These are phyloP conservation scores for Exobasidium cylindrosporum DNA, from an alignment of 1,284 basidiomycete species.

Conservation along the genomic window DNA sequence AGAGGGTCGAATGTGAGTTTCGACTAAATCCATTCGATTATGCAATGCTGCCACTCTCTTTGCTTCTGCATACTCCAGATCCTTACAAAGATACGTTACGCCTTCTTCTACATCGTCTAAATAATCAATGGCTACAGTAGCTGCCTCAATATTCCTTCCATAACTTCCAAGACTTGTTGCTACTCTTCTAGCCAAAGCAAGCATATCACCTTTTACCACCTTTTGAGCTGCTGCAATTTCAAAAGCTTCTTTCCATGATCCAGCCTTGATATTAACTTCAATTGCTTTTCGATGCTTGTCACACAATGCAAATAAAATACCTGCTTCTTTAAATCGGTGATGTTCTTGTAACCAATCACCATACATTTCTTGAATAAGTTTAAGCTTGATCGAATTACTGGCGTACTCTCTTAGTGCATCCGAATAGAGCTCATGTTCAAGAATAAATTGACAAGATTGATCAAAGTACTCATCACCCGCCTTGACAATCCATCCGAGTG, in stretches of 20 bases:
- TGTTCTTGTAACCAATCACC: slow-evolving; percentile 85
- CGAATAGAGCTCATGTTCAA: slow-evolving; percentile 69
- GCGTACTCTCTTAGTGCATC: slow-evolving; percentile 34
- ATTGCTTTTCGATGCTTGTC: slow-evolving; percentile 28
- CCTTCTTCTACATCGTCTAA: slow-evolving; percentile 73
- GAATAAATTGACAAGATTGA: slow-evolving; percentile 76
- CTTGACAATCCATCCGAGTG: slow-evolving; percentile 70
- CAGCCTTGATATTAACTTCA: slow-evolving; percentile 33
- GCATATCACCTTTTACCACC: slow-evolving; percentile 58
- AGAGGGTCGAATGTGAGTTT: slow-evolving; percentile 72
- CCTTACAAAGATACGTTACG: slow-evolving; percentile 72
- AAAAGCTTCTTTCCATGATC: slow-evolving; percentile 40
- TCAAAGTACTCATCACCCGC: slow-evolving; percentile 74
- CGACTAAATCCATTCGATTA: slow-evolving; percentile 65
- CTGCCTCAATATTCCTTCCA: slow-evolving; percentile 76
- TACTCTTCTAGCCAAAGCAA: slow-evolving; percentile 37
- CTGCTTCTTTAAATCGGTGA: slow-evolving; percentile 78
- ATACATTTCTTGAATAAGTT: slow-evolving; percentile 63
- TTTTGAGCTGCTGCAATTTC: slow-evolving; percentile 43
- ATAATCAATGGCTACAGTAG: slow-evolving; percentile 81
- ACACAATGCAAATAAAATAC: slow-evolving; percentile 40
- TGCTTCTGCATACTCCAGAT: slow-evolving; percentile 80
- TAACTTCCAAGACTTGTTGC: slow-evolving; percentile 66
- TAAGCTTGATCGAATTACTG: slow-evolving; percentile 16
- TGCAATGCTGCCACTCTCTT: slow-evolving; percentile 69